These are phyloP conservation scores for Daldinia sp. DNA, from an alignment of 2,329 filamentous ascomycete genomes.

Conservation along the genomic window DNA sequence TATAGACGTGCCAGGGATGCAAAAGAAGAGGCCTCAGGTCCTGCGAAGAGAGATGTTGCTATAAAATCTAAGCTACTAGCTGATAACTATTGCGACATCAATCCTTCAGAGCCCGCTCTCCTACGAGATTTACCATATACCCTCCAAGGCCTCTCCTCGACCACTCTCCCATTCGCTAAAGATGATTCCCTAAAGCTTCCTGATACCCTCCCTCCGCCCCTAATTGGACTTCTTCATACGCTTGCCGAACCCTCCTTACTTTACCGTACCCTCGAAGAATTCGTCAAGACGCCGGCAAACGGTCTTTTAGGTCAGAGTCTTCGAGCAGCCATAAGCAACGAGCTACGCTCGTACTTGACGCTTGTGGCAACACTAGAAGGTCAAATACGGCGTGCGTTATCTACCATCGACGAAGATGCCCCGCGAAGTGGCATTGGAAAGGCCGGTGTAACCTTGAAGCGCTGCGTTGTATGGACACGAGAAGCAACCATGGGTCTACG, in stretches of 20 bases:
- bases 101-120: conserved; percentile 71
- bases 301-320: conserved; percentile 93
- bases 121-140: conserved; percentile 89
- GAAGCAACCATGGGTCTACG: conserved; percentile 96
- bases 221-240: conserved; percentile 86
- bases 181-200: conserved; percentile 78
- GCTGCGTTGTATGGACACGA: conserved; percentile 96
- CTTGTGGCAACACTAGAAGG: conserved; percentile 91
- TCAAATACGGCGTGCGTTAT: conserved; percentile 85
- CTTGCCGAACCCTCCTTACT: conserved; percentile 93
- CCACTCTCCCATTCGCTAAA: conserved; percentile 78
- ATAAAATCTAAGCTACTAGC: conserved; percentile 66
- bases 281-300: conserved; percentile 81
- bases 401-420: conserved; percentile 73
- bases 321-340: conserved; percentile 82
- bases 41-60: conserved; percentile 58
- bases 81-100: conserved; percentile 63
- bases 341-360: conserved; percentile 88
- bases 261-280: conserved; percentile 80
- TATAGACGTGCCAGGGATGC: conserved; percentile 44
- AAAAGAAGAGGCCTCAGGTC: conserved; percentile 28
- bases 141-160: conserved; percentile 88
- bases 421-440: conserved; percentile 79
- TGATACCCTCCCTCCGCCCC: conserved; percentile 78
- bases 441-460: conserved; percentile 89